Evolutionary conservation across 2,329 filamentous ascomycete species (phyloP).

Genomic region (Fusarium bulbicola): DNA sequence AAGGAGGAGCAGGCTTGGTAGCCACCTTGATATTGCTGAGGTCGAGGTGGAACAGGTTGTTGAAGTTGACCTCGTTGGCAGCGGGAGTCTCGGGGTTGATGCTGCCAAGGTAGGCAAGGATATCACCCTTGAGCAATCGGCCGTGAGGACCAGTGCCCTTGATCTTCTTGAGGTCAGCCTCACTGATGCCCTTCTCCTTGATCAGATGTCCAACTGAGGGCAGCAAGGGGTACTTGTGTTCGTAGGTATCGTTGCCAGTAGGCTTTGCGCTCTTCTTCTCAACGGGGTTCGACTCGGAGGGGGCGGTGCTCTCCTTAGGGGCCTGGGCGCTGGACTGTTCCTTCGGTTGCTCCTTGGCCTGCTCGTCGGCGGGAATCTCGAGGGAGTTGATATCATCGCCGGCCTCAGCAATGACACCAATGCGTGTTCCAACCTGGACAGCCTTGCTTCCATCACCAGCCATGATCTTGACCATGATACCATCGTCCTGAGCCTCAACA

Average conservation of each 20-base stretch:
- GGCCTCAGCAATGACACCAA: constrained; percentile 82
- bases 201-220: constrained; percentile 88
- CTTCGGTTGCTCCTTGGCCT: constrained; percentile 73
- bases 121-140: constrained; percentile 92
- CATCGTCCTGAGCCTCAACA: constrained; percentile 91
- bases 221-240: constrained; percentile 76
- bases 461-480: constrained; percentile 84
- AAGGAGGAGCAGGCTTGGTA: constrained; percentile 55
- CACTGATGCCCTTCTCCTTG: constrained; percentile 78
- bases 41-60: constrained; percentile 84
- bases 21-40: constrained; percentile 94
- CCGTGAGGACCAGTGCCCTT: constrained; percentile 87
- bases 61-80: constrained; percentile 74
- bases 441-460: constrained; percentile 77
- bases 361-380: constrained; percentile 77
- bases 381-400: constrained; percentile 81
- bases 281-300: constrained; percentile 47
- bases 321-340: constrained; percentile 50
- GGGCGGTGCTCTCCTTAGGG: constrained; percentile 50
- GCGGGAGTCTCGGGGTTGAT: constrained; percentile 78
- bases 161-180: constrained; percentile 81
- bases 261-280: constrained; percentile 50
- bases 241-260: constrained; percentile 60
- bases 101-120: constrained; percentile 86
- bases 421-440: constrained; percentile 80